Evolutionary conservation across 2,329 filamentous ascomycete genomes (phyloP), one percentile per base, ranked within the genome.

Genomic region (Venturia oleaginea): DNA sequence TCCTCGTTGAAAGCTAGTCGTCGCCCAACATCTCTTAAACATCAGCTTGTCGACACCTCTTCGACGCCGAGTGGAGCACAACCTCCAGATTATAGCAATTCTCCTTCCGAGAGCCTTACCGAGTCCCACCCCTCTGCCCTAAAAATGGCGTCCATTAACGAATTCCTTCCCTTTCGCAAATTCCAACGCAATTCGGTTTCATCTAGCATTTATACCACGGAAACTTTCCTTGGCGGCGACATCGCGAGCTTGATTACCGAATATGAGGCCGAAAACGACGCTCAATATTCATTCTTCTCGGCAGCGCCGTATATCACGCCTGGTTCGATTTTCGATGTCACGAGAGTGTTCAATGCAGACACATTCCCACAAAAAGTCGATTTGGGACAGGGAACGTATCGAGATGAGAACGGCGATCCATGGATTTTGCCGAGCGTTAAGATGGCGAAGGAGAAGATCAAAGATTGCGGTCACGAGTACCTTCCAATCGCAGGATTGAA

Each of bases 341-440:
- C 65, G 63, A 43, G 55, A 46, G 62, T 65, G 61, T 67, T 63
- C 59, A 59, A 61, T 4, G 51, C 64, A 30, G 66, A 67, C 32
- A 42, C 57, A n/a, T 34, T 59, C 8, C 68, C 71, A 3, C 65
- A 72, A 19, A 79, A 79, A 67, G 76, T 78, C n/a, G 73, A 70
- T 62, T 68, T 79, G 24, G 72, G 74, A 6, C 68, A 71, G 8
- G 76, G 76, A n/a, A 71, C 74, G n/a, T 79, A 79, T 66, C 72
- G 75, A 61, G 73, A 76, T 46, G 71, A 77, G 55, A 68, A 73
- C 2, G 74, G 70, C 7, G 67, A 69, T 62, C 72, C 75, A 11
- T 78, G 76, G 76, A 70, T 74, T 11, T 65, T 78, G 60, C 74
- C 74, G 24, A 70, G 70, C 30, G 76, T 77, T 17, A 68, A 68